phyloP scores from a whole-genome alignment of 2,329 filamentous ascomycete genomes.

The Scedosporium apiospermum region DNA sequence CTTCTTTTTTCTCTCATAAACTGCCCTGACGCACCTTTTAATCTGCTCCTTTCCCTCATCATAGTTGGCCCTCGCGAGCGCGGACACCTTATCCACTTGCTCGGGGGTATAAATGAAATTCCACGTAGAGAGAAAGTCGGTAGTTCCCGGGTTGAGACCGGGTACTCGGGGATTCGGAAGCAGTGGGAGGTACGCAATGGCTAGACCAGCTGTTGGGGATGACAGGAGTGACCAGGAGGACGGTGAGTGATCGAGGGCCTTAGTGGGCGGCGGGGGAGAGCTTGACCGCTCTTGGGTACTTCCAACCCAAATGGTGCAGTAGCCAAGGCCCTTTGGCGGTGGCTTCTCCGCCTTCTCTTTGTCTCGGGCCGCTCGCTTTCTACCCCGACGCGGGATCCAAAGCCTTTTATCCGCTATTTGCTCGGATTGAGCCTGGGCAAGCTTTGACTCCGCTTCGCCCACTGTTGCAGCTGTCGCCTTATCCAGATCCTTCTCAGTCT shows the following conservation, averaged over 20 bases:
- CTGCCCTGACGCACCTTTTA: slow-evolving; percentile 67
- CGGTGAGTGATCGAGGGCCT: slow-evolving; percentile 46
- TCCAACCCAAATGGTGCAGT: slow-evolving; percentile 94
- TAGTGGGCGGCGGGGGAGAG: slow-evolving; percentile 40
- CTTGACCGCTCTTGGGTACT: slow-evolving; percentile 63
- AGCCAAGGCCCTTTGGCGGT: slow-evolving; percentile 58
- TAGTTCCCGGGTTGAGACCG: slow-evolving; percentile 72
- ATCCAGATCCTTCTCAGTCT: slow-evolving; percentile 56
- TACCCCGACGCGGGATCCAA: slow-evolving; percentile 27
- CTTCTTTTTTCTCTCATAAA: slow-evolving; percentile 86
- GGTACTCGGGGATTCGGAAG: slow-evolving; percentile 71
- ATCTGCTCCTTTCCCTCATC: slow-evolving; percentile 72
- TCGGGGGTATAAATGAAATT: slow-evolving; percentile 94
- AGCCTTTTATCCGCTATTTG: slow-evolving; percentile 49
- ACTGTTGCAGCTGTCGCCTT: slow-evolving; percentile 48
- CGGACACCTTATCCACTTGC: slow-evolving; percentile 77
- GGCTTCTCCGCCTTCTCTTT: slow-evolving; percentile 28
- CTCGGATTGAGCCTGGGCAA: slow-evolving; percentile 40
- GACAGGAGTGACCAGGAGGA: slow-evolving; percentile 52
- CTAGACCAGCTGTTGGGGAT: slow-evolving; percentile 66
- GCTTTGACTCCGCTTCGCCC: slow-evolving; percentile 47
- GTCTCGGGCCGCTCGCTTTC: slow-evolving; percentile 13
- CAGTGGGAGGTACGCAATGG: slow-evolving; percentile 85
- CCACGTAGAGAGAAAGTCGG: slow-evolving; percentile 90
- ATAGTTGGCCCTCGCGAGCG: slow-evolving; percentile 78